These are phyloP conservation scores for Ajuga chamaepitys DNA, from an alignment of 257 asterid genomes.

Conservation along the genomic window DNA sequence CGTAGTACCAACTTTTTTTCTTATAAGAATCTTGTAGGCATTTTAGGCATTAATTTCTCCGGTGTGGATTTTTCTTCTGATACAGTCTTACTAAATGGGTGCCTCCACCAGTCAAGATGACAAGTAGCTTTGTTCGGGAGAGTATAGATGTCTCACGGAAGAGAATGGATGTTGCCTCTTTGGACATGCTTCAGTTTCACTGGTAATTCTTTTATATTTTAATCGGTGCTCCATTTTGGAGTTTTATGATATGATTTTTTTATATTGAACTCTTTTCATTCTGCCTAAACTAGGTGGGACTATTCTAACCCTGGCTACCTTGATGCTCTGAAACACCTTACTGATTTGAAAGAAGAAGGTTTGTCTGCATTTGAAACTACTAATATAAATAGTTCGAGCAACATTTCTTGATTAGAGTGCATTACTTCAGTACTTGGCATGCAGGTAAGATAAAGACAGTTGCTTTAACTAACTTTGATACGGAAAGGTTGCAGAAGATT, in stretches of 20 bases:
- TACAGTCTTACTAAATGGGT: constrained; percentile 97
- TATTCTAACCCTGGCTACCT: constrained; percentile 86
- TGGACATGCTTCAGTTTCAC: constrained; percentile 99
- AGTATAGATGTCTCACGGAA: constrained; percentile 68
- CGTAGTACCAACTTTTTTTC: background rate
- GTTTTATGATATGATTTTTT: background rate
- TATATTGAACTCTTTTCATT: constrained; percentile 4
- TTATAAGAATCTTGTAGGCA: background rate
- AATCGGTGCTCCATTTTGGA: background rate
- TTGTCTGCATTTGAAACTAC: constrained; percentile 17
- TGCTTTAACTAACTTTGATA: constrained; percentile 93
- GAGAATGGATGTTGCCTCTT: constrained; percentile 88
- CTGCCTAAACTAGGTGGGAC: constrained; percentile 80
- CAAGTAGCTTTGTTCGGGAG: constrained; percentile 67
- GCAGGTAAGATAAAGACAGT: constrained; percentile 97
- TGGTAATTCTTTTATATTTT: constrained; percentile 39
- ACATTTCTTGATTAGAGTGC: constrained; percentile 23
- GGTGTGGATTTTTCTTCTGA: constrained; percentile 5
- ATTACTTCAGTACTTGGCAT: constrained; percentile 25
- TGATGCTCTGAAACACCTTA: constrained; percentile 94
- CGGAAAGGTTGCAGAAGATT: constrained; percentile 74
- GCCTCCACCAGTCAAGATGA: constrained; percentile 99
- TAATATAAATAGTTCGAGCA: background rate
- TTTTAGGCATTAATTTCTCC: background rate
- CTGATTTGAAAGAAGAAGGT: constrained; percentile 96